phyloP scores from a whole-genome alignment of 2,329 filamentous ascomycete genomes.

The Epichloe brachyelytri region DNA sequence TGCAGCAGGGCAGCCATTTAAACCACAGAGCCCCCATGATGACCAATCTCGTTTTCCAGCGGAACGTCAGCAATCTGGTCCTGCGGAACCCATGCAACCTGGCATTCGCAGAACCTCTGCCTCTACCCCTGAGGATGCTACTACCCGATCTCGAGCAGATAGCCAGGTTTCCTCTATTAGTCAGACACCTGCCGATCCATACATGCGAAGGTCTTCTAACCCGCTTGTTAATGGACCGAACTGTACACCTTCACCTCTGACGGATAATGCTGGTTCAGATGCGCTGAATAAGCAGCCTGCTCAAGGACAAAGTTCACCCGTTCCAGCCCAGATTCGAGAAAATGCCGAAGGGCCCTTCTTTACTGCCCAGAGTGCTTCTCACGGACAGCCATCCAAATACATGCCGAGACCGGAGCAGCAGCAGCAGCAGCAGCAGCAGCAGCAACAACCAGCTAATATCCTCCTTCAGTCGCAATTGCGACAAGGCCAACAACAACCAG shows the following conservation, averaged over 20 bases:
- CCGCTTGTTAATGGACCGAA: not conserved
- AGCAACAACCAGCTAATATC: not conserved
- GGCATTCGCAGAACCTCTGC: slow-evolving; percentile 4
- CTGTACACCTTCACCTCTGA: slow-evolving; percentile 5
- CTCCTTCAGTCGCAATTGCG: not conserved
- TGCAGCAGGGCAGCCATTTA: slow-evolving; percentile 3
- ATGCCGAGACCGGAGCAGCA: not conserved
- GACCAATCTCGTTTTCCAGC: not conserved
- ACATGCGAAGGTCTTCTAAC: slow-evolving; percentile 7
- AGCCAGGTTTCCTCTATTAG: slow-evolving; percentile 9
- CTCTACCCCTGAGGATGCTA: slow-evolving; percentile 6
- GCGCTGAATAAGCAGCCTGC: not conserved
- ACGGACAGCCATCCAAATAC: not conserved
- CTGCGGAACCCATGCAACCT: not conserved
- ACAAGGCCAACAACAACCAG: not conserved
- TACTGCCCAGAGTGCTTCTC: not conserved
- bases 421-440: not conserved
- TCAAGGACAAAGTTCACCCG: slow-evolving; percentile 1
- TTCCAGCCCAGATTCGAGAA: slow-evolving; percentile 4
- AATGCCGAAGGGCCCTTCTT: slow-evolving; percentile 1
- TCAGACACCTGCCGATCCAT: slow-evolving; percentile 7
- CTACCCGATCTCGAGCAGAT: slow-evolving; percentile 7
- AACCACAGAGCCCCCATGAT: not conserved
- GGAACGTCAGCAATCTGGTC: not conserved
- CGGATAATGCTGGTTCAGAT: not conserved